A percentile compares a stretch with the other conserved stretches of the same genome.
Conservation (phyloP, 805 yeast species). For the Kodamaea neixiangensis region DNA sequence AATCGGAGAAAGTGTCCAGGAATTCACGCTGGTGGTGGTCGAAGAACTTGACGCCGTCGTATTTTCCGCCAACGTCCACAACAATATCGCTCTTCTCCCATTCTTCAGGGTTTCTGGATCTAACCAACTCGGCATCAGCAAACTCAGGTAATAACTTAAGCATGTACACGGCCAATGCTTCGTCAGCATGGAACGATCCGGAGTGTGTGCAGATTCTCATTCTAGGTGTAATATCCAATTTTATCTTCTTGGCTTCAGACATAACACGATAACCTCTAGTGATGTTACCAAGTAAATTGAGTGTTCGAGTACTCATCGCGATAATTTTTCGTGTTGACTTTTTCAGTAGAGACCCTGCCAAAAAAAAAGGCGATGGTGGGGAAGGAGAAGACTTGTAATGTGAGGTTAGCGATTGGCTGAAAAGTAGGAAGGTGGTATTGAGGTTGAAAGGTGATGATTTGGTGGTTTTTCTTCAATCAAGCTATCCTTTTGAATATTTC, state of each 20-base stretch:
- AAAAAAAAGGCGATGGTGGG: background rate
- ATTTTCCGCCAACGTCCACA: slow-evolving; percentile 92
- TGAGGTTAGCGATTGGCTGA: too few relatives aligned
- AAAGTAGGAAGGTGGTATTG: too few relatives aligned
- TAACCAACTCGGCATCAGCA: slow-evolving; percentile 63
- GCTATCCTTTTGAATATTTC: too few relatives aligned
- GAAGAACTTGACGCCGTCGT: slow-evolving; percentile 80
- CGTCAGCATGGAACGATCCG: slow-evolving; percentile 97
- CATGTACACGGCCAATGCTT: slow-evolving; percentile 90
- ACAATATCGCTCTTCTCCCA: slow-evolving; percentile 91
- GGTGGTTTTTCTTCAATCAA: too few relatives aligned
- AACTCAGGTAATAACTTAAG: slow-evolving; percentile 70
- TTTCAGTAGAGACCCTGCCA: background rate
- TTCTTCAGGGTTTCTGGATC: slow-evolving; percentile 80
- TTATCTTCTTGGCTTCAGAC: slow-evolving; percentile 24
- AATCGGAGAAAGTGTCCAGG: slow-evolving; percentile 64
- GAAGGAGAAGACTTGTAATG: too few relatives aligned
- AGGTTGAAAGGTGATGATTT: too few relatives aligned
- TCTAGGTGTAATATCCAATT: slow-evolving; percentile 10
- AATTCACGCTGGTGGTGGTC: slow-evolving; percentile 98
- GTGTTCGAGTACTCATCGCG: slow-evolving; percentile 1
- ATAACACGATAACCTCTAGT: slow-evolving; percentile 12
- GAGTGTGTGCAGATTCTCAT: slow-evolving; percentile 80
- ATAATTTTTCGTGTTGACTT: background rate
- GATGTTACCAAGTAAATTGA: slow-evolving; percentile 10